Percentiles rank a stretch among this genome's conserved stretches.
Evolutionary conservation across 2,329 filamentous ascomycete species (phyloP).

Genomic region (Cladosporium sp.): DNA sequence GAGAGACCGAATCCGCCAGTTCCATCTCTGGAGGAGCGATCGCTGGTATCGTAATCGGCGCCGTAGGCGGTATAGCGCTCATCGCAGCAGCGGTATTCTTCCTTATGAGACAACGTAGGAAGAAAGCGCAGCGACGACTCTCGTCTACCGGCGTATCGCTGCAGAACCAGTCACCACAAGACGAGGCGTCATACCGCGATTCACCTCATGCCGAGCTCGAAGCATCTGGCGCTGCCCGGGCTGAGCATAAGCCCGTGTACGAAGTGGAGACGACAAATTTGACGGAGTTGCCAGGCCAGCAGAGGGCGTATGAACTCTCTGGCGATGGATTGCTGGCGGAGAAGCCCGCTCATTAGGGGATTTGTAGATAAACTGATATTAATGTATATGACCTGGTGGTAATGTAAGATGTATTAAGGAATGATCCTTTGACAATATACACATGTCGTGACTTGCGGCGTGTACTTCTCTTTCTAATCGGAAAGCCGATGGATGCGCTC

Average conservation of each 20-base stretch:
- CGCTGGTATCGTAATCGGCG: slow-evolving; percentile 34
- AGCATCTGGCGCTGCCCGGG: not conserved
- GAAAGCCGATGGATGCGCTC: too few species aligned
- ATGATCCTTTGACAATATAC: too few species aligned
- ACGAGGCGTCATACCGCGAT: too few species aligned
- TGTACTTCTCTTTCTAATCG: too few species aligned
- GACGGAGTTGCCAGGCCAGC: not conserved
- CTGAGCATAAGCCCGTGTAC: not conserved
- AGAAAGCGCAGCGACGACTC: not conserved
- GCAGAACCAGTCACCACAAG: not conserved
- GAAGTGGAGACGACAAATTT: not conserved
- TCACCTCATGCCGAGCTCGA: not conserved
- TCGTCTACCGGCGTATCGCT: not conserved
- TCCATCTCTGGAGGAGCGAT: slow-evolving; percentile 27
- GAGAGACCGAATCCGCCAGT: not conserved
- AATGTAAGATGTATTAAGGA: not conserved
- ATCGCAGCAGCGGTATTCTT: slow-evolving; percentile 13
- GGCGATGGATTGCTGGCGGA: not conserved
- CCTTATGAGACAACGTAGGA: slow-evolving; percentile 7
- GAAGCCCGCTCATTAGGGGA: not conserved
- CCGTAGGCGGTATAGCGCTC: slow-evolving; percentile 22
- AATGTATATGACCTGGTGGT: not conserved
- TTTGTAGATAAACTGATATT: not conserved
- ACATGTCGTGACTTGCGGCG: too few species aligned
- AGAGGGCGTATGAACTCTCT: not conserved